Base-by-base conservation (phyloP, 1,284 basidiomycete species). In the Sphagnurus paluster region DNA sequence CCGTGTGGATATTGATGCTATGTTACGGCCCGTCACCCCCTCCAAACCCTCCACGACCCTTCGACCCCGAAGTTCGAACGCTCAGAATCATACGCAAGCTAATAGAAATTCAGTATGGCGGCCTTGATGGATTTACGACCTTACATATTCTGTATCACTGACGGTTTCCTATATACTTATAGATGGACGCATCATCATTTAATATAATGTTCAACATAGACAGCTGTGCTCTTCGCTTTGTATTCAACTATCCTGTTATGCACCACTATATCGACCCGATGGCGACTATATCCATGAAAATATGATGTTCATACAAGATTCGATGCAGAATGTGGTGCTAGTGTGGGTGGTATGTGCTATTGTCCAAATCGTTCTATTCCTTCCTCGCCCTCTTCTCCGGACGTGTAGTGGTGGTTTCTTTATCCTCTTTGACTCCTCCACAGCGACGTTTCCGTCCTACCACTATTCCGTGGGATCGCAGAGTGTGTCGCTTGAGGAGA, bases 401-500 rank as follows among this genome's bases (percentile, higher is more conserved):
- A 26, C 32, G 49, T 20, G 11, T 29, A 10, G 17, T 14, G 3
- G 26, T 26, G 13, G 46, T 51, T 40, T 56, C 55, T 36, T 50
- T 38, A 17, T 62, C 50, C 46, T 64, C 58, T 33, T n/a, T 14
- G n/a, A 7, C 47, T 65, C 49, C n/a, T 51, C 46, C 14, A 25
- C 37, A n/a, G 34, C 19, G 14, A 35, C 48, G 53, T 33, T 51
- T 68, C 53, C 52, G 54, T 40, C 25, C 25, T 26, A 45, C 23
- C 14, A 43, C 55, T 46, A 68, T 33, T 4, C 68, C 70, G 54
- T 86, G 82, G 2, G 71, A 72, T 44, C 78, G 71, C 55, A 74
- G 76, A 62, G 77, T 63, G 56, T 85, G 82, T 49, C 83, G 71
- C 54, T 74, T 81, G 46, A 85, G 67, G 28, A 86, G 70, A 57